phyloP scores from a whole-genome alignment of 345 rosid species.

The Triadica sebifera region DNA sequence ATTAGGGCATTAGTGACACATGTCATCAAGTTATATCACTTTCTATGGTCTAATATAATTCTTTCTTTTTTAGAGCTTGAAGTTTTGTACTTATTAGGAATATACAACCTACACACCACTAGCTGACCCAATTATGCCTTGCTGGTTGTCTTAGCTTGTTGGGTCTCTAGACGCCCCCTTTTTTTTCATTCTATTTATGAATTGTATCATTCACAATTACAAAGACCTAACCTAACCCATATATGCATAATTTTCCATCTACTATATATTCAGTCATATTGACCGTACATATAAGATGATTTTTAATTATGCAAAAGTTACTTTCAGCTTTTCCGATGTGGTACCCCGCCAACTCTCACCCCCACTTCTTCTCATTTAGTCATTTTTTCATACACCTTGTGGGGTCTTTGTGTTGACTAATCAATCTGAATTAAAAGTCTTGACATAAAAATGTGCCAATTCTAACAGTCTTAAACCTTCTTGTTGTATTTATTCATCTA shows the following conservation, averaged over 20 bases:
- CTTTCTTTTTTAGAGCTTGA: slow-evolving; percentile 5
- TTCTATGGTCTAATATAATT: slow-evolving; percentile 15
- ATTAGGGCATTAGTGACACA: too few relatives aligned
- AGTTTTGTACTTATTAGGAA: slow-evolving; percentile 20
- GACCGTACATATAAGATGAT: not conserved
- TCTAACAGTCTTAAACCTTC: not conserved
- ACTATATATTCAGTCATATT: not conserved
- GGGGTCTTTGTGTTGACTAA: slow-evolving; percentile 22
- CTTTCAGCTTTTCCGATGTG: slow-evolving; percentile 36
- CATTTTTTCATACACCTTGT: slow-evolving; percentile 14
- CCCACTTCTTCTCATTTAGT: not conserved
- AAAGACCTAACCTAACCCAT: slow-evolving; percentile 4
- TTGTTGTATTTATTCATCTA: not conserved
- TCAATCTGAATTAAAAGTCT: slow-evolving; percentile 2
- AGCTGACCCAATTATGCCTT: not conserved
- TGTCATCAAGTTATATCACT: not conserved
- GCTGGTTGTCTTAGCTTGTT: not conserved
- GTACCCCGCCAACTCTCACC: too few relatives aligned
- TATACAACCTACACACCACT: not conserved
- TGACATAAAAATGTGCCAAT: not conserved
- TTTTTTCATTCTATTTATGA: slow-evolving; percentile 11
- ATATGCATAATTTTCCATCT: not conserved
- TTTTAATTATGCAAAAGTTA: slow-evolving; percentile 14
- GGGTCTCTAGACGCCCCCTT: not conserved
- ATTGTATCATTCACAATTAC: slow-evolving; percentile 19